Base-by-base conservation (phyloP, 1,284 basidiomycete species). In the Rhizopogon hawkerae region DNA sequence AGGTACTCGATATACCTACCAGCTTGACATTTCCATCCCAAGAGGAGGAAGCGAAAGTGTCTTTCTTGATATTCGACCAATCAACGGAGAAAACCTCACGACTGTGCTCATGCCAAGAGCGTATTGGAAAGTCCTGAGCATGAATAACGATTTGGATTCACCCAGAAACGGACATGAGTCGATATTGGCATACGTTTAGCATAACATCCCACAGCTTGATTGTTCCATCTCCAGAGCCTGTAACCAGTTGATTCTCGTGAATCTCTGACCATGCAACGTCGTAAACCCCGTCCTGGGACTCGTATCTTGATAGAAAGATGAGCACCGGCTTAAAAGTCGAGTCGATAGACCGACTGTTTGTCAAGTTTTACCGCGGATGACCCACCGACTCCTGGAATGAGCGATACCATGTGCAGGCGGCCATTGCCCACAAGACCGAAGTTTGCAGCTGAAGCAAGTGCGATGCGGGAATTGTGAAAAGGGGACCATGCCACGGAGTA, bases 371-470 rank as follows among this genome's bases (percentile, higher is more conserved):
- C 55, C 24, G 57, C 62, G 23, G 72, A 68, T 16, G 65, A 47
- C 9, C 78, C 71, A 3, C 70, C 74, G 0, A 75, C 75, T 4
- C 69, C 73, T 16, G 73, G 72, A 18, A 67, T 69, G 18, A 81
- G 63, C 6, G 79, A 78, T 41, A 81, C 74, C 23, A 93, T 66
- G 63, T 92, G 85, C 38, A 95, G 65, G 26, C 92, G 75, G 1
- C 95, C 95, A 66, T 97, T 97, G 13, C 95, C 95, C 23, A 98
- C 87, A 3, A 98, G 76, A 2, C 95, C 94, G 66, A 92, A 98
- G 69, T 98, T 98, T 33, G 94, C 91, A 0, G 92, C 78, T 1
- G 90, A 91, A 4, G 92, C 92, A 14, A 96, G 73, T 1, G 94
- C 95, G 24, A 97, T 68, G 21, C 83, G 78, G 13, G 77, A 74